Evolutionary conservation across 495 filamentous ascomycete species (phyloP).

Genomic region (Symbiotaphrina buchneri): DNA sequence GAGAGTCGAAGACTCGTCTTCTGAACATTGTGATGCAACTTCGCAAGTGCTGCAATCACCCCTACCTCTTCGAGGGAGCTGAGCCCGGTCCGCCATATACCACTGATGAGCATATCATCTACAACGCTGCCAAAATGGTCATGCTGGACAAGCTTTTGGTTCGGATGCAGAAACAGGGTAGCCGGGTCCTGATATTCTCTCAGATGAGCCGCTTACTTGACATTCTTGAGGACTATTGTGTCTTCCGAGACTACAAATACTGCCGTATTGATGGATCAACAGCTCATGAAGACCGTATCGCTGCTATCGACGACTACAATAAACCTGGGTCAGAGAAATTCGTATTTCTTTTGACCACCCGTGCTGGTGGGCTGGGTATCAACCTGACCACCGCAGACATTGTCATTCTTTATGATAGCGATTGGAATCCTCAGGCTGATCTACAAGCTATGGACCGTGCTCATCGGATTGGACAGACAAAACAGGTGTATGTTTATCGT

Average conservation of each 20-base stretch:
- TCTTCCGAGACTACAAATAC: constrained; percentile 84
- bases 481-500: constrained; percentile 88
- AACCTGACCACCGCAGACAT: constrained; percentile 93
- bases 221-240: constrained; percentile 95
- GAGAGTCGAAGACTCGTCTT: constrained; percentile 96
- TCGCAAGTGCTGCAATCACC: constrained; percentile 97
- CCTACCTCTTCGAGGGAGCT: constrained; percentile 94
- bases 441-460: constrained; percentile 97
- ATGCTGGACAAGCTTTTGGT: constrained; percentile 85
- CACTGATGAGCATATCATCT: constrained; percentile 87
- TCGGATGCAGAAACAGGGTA: constrained; percentile 65
- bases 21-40: constrained; percentile 99
- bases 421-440: constrained; percentile 99
- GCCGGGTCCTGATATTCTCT: constrained; percentile 91
- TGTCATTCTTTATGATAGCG: constrained; percentile 94
- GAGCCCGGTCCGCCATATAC: constrained; percentile 96
- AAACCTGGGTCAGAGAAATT: constrained; percentile 90
- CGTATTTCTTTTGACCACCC: constrained; percentile 89
- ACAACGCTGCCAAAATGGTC: constrained; percentile 91
- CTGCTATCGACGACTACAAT: constrained; percentile 97
- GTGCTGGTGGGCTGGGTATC: constrained; percentile 94
- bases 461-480: constrained; percentile 95
- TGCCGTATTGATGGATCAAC: constrained; percentile 96
- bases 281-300: constrained; percentile 93
- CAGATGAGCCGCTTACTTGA: constrained; percentile 97